Evolutionary conservation across 768 basidiomycete species (phyloP), one percentile per base, ranked within the genome.

Genomic region (Termitomyces titanicus): DNA sequence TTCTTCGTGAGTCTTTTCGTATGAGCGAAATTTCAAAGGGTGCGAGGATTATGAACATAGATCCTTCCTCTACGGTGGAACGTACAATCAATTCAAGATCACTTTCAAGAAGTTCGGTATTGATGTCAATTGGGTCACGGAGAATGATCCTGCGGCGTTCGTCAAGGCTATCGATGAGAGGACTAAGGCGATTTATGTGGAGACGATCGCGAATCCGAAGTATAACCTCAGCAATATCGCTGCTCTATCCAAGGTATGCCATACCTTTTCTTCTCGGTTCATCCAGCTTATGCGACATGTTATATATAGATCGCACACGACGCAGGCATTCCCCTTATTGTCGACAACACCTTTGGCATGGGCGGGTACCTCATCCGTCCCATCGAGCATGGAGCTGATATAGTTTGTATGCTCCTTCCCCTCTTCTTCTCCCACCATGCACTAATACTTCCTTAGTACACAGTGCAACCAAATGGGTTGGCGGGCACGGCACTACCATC

Each of bases 381-480:
- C 2, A 84, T 92, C 55, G 76, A 83, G 31, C 78, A 81, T 60
- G 91, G 92, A 24, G 89, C 92, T 0, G 88, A 93, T 58, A 88
- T 93, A 55, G 75, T 92, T 55, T 75, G 83, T 81, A 47, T n/a
- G 76, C 13, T 63, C 17, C 31, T 10, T 20, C 3, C n/a, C n/a
- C 29, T 11, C 25, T 40, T 12, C 11, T 12, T 10, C 42, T 33
- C 18, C 42, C 24, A 20, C 1, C 11, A 7, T 1, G 11, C 22
- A 33, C 25, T 34, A n/a, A 54, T 12, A 6, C 13, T 18, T 13
- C 11, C 10, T 2, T 44, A 77, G 85, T 90, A 11, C 85, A 92
- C 68, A 87, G 85, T 47, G 87, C 88, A 1, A 91, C 91, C 0
- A 92, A 93, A 64, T 93, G 90, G 91, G 89, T 92, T 33, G 85